Conservation (phyloP, 2,329 filamentous ascomycete species). For the Thermothelomyces thermophilus region DNA sequence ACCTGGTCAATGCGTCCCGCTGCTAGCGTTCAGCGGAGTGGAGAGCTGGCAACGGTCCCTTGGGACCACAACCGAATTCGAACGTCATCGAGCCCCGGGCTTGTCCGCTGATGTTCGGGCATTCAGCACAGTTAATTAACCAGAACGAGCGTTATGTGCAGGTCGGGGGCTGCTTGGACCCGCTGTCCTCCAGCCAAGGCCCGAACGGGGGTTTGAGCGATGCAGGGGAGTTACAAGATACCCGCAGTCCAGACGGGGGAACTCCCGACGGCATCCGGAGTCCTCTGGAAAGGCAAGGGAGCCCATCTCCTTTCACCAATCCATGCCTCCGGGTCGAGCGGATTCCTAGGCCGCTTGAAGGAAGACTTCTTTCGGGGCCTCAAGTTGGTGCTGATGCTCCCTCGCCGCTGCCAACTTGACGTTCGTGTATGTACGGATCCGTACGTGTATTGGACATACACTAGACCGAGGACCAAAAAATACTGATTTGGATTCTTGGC, state of each 20-base stretch:
- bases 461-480: no score
- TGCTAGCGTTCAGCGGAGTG: slow-evolving; percentile 6
- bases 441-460: no score
- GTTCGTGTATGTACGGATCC: no score
- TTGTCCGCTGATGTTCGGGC: no score
- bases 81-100: background rate
- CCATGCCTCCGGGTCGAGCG: background rate
- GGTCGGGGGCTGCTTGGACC: background rate
- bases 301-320: no score
- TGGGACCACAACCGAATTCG: background rate
- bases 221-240: slow-evolving; percentile 4
- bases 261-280: slow-evolving; percentile 3
- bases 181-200: no score
- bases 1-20: slow-evolving; percentile 21
- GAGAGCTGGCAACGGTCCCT: background rate
- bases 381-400: no score
- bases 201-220: background rate
- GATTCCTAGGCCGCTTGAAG: background rate
- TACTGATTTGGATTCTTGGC: no score
- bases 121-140: no score
- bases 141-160: no score
- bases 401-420: no score
- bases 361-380: no score
- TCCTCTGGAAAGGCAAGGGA: background rate
- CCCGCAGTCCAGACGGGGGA: background rate